Evolutionary conservation across 1,139 yeast genomes (phyloP).

Genomic region (Suhomyces maxii): DNA sequence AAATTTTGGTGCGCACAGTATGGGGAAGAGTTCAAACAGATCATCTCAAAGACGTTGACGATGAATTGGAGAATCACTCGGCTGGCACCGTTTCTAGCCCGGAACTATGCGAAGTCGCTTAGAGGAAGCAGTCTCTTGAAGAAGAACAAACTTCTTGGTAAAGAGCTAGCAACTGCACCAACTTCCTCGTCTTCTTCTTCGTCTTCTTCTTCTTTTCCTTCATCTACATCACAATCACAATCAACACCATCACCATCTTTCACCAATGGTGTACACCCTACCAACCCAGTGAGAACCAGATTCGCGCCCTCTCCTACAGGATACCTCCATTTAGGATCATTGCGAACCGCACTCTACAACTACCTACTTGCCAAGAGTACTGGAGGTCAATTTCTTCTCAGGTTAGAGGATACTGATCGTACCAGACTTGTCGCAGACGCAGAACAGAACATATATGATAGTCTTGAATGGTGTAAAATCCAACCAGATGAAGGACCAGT

Average conservation of each 20-base stretch:
- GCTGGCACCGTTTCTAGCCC: not conserved
- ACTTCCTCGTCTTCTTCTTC: constrained; percentile 11
- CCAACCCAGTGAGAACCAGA: constrained; percentile 74
- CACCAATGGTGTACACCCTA: constrained; percentile 37
- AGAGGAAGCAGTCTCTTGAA: constrained; percentile 2
- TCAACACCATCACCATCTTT: not conserved
- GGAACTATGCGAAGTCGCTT: constrained; percentile 3
- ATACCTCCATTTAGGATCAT: constrained; percentile 82
- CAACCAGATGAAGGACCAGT: constrained; percentile 80
- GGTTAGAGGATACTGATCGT: constrained; percentile 92
- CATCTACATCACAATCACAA: not conserved
- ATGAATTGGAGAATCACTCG: not conserved
- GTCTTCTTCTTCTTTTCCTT: not conserved
- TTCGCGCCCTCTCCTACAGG: constrained; percentile 99
- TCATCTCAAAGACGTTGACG: not conserved
- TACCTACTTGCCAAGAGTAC: constrained; percentile 78
- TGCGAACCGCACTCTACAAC: constrained; percentile 90
- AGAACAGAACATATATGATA: constrained; percentile 73
- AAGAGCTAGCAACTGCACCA: constrained; percentile 3
- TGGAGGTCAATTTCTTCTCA: constrained; percentile 73
- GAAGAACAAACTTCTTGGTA: not conserved
- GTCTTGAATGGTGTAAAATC: constrained; percentile 77
- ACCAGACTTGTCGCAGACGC: constrained; percentile 78
- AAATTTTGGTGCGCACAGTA: constrained; percentile 3
- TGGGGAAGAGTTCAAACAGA: not conserved